Evolutionary conservation across 495 filamentous ascomycete genomes (phyloP).

Genomic region (Aspergillus bertholletiae): DNA sequence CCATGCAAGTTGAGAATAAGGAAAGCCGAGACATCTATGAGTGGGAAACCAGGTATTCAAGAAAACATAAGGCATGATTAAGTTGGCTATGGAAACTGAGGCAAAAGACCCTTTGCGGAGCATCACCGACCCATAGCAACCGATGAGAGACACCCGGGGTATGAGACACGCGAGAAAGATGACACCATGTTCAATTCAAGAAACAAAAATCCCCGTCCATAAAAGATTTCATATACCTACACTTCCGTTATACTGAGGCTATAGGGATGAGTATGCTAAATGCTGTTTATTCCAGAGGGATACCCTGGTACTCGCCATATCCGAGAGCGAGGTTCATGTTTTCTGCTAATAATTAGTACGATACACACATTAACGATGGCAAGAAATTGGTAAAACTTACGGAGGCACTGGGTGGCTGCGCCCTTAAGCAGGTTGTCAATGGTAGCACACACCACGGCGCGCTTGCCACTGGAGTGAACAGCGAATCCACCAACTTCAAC

Average conservation of each 20-base stretch:
- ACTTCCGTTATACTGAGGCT: conserved; percentile 20
- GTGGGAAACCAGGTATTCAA: conserved; percentile 7
- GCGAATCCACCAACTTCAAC: conserved; percentile 94
- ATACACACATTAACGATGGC: background rate
- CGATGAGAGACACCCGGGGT: conserved; percentile 31
- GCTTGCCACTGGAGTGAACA: conserved; percentile 81
- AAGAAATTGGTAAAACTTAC: conserved; percentile 51
- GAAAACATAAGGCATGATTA: conserved; percentile 14
- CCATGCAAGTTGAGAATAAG: background rate
- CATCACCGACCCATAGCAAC: conserved; percentile 30
- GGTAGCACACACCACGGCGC: conserved; percentile 93
- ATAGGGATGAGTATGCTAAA: conserved; percentile 11
- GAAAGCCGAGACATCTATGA: background rate
- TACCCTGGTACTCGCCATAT: conserved; percentile 90
- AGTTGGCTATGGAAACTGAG: conserved; percentile 23
- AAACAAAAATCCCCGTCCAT: conserved; percentile 12
- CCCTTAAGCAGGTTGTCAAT: conserved; percentile 98
- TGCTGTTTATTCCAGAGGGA: conserved; percentile 59
- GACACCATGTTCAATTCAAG: conserved; percentile 13
- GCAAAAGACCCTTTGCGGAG: conserved; percentile 16
- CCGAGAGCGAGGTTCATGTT: conserved; percentile 97
- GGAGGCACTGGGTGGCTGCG: conserved; percentile 91
- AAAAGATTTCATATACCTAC: conserved; percentile 19
- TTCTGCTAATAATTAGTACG: conserved; percentile 46
- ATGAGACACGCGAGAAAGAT: conserved; percentile 24